phyloP scores from a whole-genome alignment of 176 grass and related monocot genomes.

The Ensete ventricosum region DNA sequence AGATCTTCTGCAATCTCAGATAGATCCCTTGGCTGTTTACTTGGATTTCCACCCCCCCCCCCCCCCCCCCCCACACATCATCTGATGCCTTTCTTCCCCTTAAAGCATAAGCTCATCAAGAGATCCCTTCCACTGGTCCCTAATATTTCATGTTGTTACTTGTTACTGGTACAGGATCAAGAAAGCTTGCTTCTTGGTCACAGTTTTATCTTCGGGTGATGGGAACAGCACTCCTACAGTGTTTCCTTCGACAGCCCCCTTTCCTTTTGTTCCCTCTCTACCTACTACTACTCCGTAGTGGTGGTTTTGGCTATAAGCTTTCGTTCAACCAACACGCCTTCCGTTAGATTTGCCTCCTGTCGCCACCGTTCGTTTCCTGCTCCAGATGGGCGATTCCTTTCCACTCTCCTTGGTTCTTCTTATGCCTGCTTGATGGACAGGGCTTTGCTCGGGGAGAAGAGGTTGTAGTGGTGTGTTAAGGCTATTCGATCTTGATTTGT shows the following conservation, averaged over 20 bases:
- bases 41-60: not conserved
- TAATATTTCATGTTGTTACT: not conserved
- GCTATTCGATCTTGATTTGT: not conserved
- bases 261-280: not conserved
- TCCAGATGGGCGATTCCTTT: not conserved
- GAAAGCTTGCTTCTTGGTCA: not conserved
- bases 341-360: not conserved
- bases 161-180: not conserved
- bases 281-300: not conserved
- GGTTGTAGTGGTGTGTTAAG: not conserved
- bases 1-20: too few species aligned
- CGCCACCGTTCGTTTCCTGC: not conserved
- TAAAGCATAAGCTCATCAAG: not conserved
- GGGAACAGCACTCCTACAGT: not conserved
- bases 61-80: not conserved
- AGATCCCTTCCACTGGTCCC: too few species aligned
- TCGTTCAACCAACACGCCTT: not conserved
- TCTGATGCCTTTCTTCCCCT: not conserved
- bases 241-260: not conserved
- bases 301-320: not conserved
- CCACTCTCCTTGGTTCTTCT: not conserved
- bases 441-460: not conserved
- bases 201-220: not conserved
- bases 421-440: not conserved
- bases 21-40: not conserved